Base-by-base conservation (phyloP, 2,329 filamentous ascomycete species). In the Sclerotinia sclerotiorum region DNA sequence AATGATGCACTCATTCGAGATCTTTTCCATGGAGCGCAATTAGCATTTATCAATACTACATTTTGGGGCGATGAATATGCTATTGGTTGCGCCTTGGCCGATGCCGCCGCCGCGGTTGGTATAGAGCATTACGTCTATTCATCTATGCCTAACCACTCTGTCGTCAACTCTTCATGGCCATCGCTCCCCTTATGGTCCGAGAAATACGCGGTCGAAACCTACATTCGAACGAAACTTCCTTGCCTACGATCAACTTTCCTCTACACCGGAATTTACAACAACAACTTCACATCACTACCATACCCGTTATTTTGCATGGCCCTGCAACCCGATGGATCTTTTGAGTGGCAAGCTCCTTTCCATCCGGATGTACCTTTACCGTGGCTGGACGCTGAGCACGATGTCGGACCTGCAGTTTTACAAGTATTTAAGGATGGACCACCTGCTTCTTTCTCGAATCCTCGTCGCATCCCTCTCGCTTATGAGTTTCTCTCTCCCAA, bases 281-380 rank as follows among this genome's bases (percentile, higher is more conserved):
- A 98, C 81, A 98, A 99, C 79, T 99, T 98, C 80, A 98, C 94
- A 42, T 95, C 92, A 58, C 84, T 97, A 44, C 88, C 88, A 1
- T 98, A 97, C 77, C 95, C 95, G 1, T 84, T 98, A 5, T 98
- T 98, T 82, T 95, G 94, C 81, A 97, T 97, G 91, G 93, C 96
- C 72, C 82, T 97, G 58, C 89, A 93, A 79, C 79, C 84, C 1
- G 93, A 97, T 75, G 93, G 92, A 24, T 93, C 91, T 66, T 97
- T 97, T 78, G 82, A 90, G 69, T 98, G 95, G 95, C 89, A 93
- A 77, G 94, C 94, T 1, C 95, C 95, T 0, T 98, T 98, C 79
- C 92, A 97, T 75, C 91, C 93, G 2, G 87, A 97, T 74, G 90
- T 90, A 69, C 92, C 93, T 71, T 84, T 99, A 49, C 95, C 95